These are phyloP conservation scores for Gleditsia sinensis DNA, from an alignment of 306 rosid species.

Conservation along the genomic window DNA sequence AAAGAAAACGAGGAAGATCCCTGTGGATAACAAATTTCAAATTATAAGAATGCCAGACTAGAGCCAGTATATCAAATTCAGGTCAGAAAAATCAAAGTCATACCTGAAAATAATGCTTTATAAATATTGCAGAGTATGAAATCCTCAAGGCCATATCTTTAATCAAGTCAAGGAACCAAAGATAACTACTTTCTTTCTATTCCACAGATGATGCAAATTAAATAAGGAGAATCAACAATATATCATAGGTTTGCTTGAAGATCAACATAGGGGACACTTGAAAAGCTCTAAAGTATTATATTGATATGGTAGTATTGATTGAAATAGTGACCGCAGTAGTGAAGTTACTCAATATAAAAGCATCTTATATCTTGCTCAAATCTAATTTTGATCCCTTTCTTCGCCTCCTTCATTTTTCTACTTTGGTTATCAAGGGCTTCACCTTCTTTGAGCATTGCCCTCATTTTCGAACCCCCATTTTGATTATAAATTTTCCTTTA, in stretches of 20 bases:
- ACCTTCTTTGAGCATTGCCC: neutral
- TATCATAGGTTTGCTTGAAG: neutral
- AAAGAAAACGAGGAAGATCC: constrained; percentile 75
- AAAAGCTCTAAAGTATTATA: neutral
- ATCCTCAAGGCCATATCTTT: constrained; percentile 92
- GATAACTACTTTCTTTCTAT: constrained; percentile 3
- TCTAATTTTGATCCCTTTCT: neutral
- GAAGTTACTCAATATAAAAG: constrained; percentile 14
- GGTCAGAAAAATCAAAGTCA: constrained; percentile 28
- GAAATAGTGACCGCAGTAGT: neutral
- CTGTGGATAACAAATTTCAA: constrained; percentile 44
- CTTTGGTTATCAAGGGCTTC: constrained; percentile 13
- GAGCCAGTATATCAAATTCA: constrained; percentile 23
- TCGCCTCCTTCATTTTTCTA: neutral
- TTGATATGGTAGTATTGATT: neutral
- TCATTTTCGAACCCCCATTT: neutral
- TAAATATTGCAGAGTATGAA: constrained; percentile 69
- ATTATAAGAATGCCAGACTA: constrained; percentile 8
- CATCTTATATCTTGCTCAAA: neutral
- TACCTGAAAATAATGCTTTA: constrained; percentile 82
- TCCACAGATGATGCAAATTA: constrained; percentile 21
- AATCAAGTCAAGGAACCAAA: constrained; percentile 61
- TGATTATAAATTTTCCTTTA: constrained; percentile 18
- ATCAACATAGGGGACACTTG: neutral
- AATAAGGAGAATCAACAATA: constrained; percentile 24